Evolutionary conservation across 2,329 filamentous ascomycete genomes (phyloP).

Genomic region (Davidsoniella virescens): DNA sequence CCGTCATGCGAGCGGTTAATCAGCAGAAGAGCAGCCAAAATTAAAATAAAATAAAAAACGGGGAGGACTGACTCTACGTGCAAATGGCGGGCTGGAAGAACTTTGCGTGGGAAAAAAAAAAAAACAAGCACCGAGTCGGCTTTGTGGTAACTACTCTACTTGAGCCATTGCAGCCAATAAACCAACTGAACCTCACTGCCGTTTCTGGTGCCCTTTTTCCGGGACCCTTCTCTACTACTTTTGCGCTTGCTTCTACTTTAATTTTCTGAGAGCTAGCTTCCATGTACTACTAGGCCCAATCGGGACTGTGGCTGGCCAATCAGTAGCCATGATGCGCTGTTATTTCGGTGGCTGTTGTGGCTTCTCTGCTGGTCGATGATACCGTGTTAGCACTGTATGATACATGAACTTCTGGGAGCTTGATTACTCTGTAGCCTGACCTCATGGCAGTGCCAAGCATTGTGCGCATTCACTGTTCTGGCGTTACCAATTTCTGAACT

Average conservation of each 20-base stretch:
- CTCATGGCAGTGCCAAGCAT: background rate
- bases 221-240: background rate
- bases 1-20: too few species aligned
- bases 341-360: background rate
- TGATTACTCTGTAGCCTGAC: background rate
- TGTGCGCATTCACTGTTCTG: too few species aligned
- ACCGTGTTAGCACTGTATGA: background rate
- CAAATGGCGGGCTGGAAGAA: background rate
- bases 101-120: background rate
- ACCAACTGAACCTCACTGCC: background rate
- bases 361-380: too few species aligned
- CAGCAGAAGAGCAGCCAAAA: too few species aligned
- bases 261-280: background rate
- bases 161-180: background rate
- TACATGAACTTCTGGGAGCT: background rate
- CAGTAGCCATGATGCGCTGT: background rate
- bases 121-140: background rate
- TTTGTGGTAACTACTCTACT: background rate
- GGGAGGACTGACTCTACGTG: background rate
- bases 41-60: too few species aligned
- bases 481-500: too few species aligned
- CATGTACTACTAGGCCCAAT: background rate
- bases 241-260: background rate
- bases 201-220: background rate
- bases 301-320: conserved; percentile 6